Conservation (phyloP, 441 rosid genomes). For the Eruca vesicaria region DNA sequence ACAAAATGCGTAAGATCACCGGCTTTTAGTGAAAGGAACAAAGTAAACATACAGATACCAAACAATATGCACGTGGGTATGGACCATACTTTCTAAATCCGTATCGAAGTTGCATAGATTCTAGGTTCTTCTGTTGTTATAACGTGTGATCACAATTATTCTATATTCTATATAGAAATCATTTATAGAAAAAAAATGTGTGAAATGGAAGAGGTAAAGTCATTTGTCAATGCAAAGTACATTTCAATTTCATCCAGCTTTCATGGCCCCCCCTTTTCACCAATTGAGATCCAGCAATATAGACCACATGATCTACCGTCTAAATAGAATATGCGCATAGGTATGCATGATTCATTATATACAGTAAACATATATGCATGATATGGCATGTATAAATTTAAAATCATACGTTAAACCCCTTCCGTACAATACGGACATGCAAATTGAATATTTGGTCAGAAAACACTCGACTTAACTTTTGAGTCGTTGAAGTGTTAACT, state of each 20-base stretch:
- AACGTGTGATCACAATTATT: conserved; percentile 9
- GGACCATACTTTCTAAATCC: conserved; percentile 18
- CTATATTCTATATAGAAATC: not conserved
- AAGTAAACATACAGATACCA: conserved; percentile 19
- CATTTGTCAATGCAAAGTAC: conserved; percentile 18
- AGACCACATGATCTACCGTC: conserved; percentile 18
- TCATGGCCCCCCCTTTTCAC: not conserved
- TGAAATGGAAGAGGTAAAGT: conserved; percentile 26
- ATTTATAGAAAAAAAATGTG: not conserved
- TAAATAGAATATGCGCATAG: not conserved
- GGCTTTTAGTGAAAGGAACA: conserved; percentile 15
- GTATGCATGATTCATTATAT: not conserved
- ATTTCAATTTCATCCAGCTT: conserved; percentile 31
- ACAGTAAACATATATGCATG: not conserved
- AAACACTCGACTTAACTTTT: not conserved
- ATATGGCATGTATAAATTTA: not conserved
- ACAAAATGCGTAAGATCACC: not conserved
- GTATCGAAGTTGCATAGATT: conserved; percentile 10
- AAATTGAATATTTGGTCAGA: not conserved
- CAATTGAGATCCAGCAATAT: conserved; percentile 6
- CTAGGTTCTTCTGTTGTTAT: conserved; percentile 10
- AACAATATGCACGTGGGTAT: conserved; percentile 19
- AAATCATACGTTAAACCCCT: not conserved
- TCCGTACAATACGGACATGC: conserved; percentile 11
- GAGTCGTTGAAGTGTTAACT: not conserved